These are phyloP conservation scores for Fusarium piperis DNA, from an alignment of 2,329 filamentous ascomycete genomes.

Conservation along the genomic window DNA sequence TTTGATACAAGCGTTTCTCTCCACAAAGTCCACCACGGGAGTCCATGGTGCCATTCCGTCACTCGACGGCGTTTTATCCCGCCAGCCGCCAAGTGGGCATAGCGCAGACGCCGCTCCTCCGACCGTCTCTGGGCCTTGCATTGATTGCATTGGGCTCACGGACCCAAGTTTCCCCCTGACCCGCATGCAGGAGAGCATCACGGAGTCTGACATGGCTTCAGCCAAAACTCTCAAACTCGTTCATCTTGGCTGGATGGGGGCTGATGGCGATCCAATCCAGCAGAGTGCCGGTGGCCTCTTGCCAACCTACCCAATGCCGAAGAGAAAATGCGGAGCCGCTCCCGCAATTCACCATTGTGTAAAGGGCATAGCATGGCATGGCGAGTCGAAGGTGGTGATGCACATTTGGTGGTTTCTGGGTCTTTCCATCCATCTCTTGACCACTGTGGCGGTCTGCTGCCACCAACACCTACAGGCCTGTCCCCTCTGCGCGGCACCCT, in stretches of 20 bases:
- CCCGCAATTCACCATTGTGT: not conserved
- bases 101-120: conserved; percentile 22
- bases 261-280: not conserved
- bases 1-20: conserved; percentile 19
- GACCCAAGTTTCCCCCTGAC: not conserved
- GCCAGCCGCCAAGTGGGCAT: conserved; percentile 33
- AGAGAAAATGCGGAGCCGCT: not conserved
- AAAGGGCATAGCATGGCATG: not conserved
- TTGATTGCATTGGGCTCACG: conserved; percentile 1
- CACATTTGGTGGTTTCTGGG: not conserved
- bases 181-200: not conserved
- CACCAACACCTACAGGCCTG: not conserved
- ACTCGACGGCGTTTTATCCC: conserved; percentile 32
- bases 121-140: conserved; percentile 5
- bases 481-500: not conserved
- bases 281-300: not conserved
- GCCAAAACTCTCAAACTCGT: not conserved
- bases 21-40: conserved; percentile 24
- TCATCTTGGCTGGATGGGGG: not conserved
- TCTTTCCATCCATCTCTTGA: not conserved
- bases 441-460: not conserved
- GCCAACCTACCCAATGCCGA: not conserved
- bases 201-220: not conserved
- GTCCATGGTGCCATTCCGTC: conserved; percentile 30
- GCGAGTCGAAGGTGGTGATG: not conserved